Percentiles rank a stretch among this genome's conserved stretches.
Evolutionary conservation across 305 asterid species (phyloP).

Genomic region (Nicotiana rustica): DNA sequence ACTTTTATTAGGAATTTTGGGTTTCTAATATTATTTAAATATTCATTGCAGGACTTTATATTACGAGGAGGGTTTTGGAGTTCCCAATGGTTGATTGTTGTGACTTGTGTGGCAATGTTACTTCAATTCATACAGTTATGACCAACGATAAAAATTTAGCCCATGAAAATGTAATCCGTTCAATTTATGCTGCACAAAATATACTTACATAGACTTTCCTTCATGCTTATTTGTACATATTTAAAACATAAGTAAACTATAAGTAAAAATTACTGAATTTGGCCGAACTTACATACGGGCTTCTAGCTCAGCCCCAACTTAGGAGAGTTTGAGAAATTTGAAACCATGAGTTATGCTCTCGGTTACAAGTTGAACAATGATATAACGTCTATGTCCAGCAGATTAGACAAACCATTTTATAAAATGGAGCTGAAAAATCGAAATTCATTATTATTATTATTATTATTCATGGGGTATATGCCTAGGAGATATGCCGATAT

Average conservation of each 20-base stretch:
- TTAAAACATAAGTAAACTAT: no score
- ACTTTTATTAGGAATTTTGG: no score
- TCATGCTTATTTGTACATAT: neutral
- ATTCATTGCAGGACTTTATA: neutral
- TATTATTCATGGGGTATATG: neutral
- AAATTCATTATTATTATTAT: neutral
- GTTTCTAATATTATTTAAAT: neutral
- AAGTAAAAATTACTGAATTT: no score
- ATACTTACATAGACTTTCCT: neutral
- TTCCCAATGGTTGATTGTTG: slow-evolving; percentile 4
- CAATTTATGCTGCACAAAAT: neutral
- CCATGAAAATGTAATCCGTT: neutral
- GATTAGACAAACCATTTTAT: neutral
- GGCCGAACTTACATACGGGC: no score
- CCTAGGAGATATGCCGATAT: neutral
- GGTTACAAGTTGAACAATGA: neutral
- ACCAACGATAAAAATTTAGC: neutral
- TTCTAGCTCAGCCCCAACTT: no score
- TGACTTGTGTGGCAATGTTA: neutral
- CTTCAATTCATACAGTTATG: neutral
- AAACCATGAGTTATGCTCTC: no score
- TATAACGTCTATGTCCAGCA: neutral
- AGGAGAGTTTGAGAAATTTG: no score
- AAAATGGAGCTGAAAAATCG: neutral
- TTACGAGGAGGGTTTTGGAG: neutral